Percentiles rank a stretch among this genome's conserved stretches.
Conservation (phyloP, 805 yeast species). For the Starmerella potacharoeniae region DNA sequence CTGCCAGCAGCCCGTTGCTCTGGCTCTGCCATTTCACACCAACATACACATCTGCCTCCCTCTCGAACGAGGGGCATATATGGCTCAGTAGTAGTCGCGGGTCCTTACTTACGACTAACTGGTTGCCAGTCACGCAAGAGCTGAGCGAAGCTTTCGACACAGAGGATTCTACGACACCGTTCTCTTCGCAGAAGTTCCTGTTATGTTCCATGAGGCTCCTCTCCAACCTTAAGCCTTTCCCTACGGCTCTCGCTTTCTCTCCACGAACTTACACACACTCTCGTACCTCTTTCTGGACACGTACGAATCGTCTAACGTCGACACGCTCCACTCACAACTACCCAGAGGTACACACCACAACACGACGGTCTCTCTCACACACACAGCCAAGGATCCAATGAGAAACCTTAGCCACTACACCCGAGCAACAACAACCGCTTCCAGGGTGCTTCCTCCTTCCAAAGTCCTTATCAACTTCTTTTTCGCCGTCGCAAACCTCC, state of each 20-base stretch:
- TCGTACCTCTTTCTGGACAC: background rate
- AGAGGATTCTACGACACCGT: background rate
- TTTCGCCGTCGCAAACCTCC: slow-evolving; percentile 1
- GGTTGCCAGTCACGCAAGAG: background rate
- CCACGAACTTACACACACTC: background rate
- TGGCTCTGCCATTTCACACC: background rate
- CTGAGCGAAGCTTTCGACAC: background rate
- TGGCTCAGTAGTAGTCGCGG: background rate
- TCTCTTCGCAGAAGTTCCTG: background rate
- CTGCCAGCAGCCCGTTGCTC: background rate
- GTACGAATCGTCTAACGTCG: background rate
- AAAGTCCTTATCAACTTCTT: background rate
- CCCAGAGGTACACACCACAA: background rate
- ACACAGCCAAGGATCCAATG: background rate
- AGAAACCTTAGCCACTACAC: background rate
- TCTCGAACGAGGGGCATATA: background rate
- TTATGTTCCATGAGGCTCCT: background rate
- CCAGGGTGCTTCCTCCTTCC: background rate
- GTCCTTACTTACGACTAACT: background rate
- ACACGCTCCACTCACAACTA: background rate
- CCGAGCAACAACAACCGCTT: background rate
- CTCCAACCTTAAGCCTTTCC: background rate
- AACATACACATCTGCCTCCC: background rate
- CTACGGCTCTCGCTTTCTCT: background rate
- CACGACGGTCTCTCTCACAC: background rate